Conservation (phyloP, 768 basidiomycete genomes). For the Rhodotorula sphaerocarpa region DNA sequence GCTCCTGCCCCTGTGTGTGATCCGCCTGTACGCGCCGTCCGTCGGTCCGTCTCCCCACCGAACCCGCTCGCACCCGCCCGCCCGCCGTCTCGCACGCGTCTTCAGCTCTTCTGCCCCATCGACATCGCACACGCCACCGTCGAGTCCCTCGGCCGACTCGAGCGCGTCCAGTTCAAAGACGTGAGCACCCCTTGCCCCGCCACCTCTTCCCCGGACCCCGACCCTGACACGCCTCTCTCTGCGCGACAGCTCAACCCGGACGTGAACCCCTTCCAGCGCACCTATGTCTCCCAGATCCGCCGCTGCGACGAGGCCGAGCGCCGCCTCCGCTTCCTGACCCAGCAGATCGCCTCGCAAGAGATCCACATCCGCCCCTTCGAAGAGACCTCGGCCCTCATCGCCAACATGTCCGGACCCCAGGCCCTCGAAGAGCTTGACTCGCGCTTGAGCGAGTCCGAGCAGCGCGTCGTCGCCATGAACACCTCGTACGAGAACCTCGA, state of each 20-base stretch:
- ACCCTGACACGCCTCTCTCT: background rate
- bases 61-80: too few species aligned
- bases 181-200: constrained; percentile 48
- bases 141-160: constrained; percentile 86
- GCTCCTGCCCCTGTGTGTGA: too few species aligned
- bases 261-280: constrained; percentile 95
- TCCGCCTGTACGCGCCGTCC: too few species aligned
- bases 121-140: constrained; percentile 98
- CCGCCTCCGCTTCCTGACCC: constrained; percentile 77
- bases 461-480: constrained; percentile 79
- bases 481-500: constrained; percentile 80
- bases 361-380: constrained; percentile 74
- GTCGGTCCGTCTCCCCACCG: too few species aligned
- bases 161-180: constrained; percentile 95
- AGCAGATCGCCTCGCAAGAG: constrained; percentile 77
- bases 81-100: too few species aligned
- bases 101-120: constrained; percentile 85
- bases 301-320: constrained; percentile 59
- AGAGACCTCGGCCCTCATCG: constrained; percentile 77
- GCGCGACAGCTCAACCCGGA: constrained; percentile 73
- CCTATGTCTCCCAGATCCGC: constrained; percentile 91
- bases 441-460: constrained; percentile 76
- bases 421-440: constrained; percentile 87
- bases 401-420: constrained; percentile 85
- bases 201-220: background rate